These are phyloP conservation scores for Curvularia eragrostidis DNA, from an alignment of 2,329 filamentous ascomycete genomes.

Conservation along the genomic window DNA sequence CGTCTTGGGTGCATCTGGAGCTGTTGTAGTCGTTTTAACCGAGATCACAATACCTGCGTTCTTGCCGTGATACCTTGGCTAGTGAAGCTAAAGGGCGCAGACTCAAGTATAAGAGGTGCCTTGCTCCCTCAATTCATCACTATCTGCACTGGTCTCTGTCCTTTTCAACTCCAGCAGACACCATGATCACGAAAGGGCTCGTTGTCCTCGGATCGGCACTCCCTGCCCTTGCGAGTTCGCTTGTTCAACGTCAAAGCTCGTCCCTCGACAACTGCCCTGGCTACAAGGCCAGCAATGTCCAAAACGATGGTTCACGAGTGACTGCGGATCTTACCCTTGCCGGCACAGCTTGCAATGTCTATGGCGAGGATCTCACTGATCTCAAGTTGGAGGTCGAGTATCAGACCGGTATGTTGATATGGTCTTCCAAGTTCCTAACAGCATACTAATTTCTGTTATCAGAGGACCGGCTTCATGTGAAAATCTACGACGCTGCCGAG, in stretches of 20 bases:
- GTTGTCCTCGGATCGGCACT: conserved; percentile 33
- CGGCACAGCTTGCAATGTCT: conserved; percentile 67
- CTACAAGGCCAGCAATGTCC: conserved; percentile 68
- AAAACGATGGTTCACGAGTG: conserved; percentile 60
- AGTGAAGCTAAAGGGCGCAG: conserved; percentile 1
- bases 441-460: conserved; percentile 42
- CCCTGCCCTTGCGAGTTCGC: conserved; percentile 24
- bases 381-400: conserved; percentile 66
- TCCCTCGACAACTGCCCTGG: conserved; percentile 63
- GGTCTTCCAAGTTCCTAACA: conserved; percentile 65
- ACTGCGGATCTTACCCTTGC: conserved; percentile 73
- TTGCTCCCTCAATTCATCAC: conserved; percentile 2
- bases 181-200: conserved; percentile 33
- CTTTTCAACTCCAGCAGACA: conserved; percentile 18
- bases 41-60: conserved; percentile 7
- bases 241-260: conserved; percentile 29
- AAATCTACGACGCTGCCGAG: conserved; percentile 72
- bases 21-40: conserved; percentile 13
- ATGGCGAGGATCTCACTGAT: conserved; percentile 62
- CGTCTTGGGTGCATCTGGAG: conserved; percentile 23
- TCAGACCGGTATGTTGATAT: conserved; percentile 59
- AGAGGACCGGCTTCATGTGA: conserved; percentile 73
- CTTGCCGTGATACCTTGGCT: conserved; percentile 3
- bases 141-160: conserved; percentile 12
- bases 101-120: conserved; percentile 20